phyloP scores from a whole-genome alignment of 2,329 filamentous ascomycete genomes.

The Monosporascus sp. region DNA sequence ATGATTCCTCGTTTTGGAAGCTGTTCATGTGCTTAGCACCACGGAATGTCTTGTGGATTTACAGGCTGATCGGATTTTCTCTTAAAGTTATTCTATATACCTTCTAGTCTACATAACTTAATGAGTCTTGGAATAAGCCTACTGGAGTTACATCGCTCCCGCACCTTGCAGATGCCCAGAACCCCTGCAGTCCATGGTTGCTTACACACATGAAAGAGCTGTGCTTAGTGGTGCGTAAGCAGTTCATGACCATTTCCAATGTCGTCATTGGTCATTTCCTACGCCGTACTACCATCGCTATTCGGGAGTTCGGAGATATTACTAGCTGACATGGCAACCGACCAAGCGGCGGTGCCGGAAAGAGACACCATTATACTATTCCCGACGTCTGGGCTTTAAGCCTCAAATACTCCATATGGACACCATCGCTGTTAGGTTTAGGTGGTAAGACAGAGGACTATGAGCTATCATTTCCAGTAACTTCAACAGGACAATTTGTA shows the following conservation, averaged over 20 bases:
- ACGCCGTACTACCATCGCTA: not conserved
- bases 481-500: no score
- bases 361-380: not conserved
- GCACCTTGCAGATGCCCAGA: not conserved
- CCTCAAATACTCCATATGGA: not conserved
- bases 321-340: not conserved
- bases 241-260: not conserved
- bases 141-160: no score
- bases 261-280: not conserved
- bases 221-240: not conserved
- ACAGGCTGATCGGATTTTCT: no score
- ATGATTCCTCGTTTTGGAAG: no score
- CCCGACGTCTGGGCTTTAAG: not conserved
- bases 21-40: no score
- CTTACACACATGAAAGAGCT: not conserved
- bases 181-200: not conserved
- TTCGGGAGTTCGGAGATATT: not conserved
- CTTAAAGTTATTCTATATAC: no score
- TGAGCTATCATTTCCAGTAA: no score
- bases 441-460: not conserved
- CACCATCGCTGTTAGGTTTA: not conserved
- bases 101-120: no score
- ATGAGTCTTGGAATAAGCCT: no score
- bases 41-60: no score
- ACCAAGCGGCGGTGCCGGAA: no score